These are phyloP conservation scores for Paramecium tetraurelia DNA, from an alignment of 73 alveolate genomes.

Conservation along the genomic window DNA sequence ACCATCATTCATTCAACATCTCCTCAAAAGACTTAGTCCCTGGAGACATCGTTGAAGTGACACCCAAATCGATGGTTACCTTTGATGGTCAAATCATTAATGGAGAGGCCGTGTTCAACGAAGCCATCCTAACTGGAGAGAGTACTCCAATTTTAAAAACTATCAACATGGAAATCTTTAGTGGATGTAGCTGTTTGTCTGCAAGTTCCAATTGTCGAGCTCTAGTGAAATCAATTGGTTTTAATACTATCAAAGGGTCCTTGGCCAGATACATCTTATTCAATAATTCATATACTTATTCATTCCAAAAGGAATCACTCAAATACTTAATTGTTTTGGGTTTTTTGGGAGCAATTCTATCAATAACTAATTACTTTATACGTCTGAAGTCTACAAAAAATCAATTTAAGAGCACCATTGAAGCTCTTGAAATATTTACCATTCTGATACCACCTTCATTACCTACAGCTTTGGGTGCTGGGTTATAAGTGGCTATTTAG, in stretches of 20 bases:
- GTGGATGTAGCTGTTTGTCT: not conserved
- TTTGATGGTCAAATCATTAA: constrained; percentile 83
- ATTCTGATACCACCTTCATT: constrained; percentile 83
- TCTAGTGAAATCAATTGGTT: constrained; percentile 69
- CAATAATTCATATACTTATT: constrained; percentile 64
- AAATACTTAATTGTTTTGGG: constrained; percentile 62
- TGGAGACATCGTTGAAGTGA: constrained; percentile 77
- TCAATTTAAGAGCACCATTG: not conserved
- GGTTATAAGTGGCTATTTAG: constrained; percentile 66
- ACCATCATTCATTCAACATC: not conserved
- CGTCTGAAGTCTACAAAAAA: not conserved
- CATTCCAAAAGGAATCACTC: constrained; percentile 69
- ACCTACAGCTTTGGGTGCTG: constrained; percentile 78
- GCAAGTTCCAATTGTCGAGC: constrained; percentile 48
- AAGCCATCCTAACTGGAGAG: constrained; percentile 94
- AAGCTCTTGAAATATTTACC: constrained; percentile 68
- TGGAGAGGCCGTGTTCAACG: constrained; percentile 89
- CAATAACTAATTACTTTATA: not conserved
- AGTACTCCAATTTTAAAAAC: constrained; percentile 83
- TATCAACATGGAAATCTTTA: not conserved
- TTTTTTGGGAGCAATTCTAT: constrained; percentile 27
- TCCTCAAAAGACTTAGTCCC: constrained; percentile 80
- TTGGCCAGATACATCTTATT: constrained; percentile 71
- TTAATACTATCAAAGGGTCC: constrained; percentile 73
- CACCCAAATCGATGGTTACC: constrained; percentile 74